Base-by-base conservation (phyloP, 106 monocot species). In the Agapanthus africanus region DNA sequence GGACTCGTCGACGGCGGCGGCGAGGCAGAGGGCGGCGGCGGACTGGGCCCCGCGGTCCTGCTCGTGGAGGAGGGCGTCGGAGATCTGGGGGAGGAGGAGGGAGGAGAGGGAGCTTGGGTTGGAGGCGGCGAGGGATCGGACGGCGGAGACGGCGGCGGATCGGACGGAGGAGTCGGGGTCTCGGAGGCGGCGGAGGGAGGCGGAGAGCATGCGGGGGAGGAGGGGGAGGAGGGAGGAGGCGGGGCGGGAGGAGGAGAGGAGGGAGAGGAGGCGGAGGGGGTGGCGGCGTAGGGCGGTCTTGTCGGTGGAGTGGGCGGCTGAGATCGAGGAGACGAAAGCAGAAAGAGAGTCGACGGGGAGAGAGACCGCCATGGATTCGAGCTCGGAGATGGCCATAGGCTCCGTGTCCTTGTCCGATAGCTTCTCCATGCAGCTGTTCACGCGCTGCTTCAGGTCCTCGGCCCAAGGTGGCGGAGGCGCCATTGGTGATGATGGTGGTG, bases 381-480 rank as follows among this genome's bases (percentile, higher is more conserved):
- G 91, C 65, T 91, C 91, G 6, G 82, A 54, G 27, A 76, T 82
- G 3, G 91, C 91, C 80, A 91, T 91, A 23, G 80, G 73, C 66
- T 97, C 91, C 5, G 95, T 97, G 74, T 97, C 95, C 0, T 91
- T 85, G 78, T 97, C 95, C 1, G 88, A 86, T 40, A 97, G 88
- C 80, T 80, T 83, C 71, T 14, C 72, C 70, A 97, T 69, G 79
- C 73, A 91, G 13, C 54, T 67, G 78, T 88, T 91, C 36, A 83
- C 83, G 21, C 81, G 75, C 57, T 83, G 81, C 77, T 77, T 76
- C 54, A 88, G 41, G 33, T 73, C 78, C 21, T 73, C 73, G 32
- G 27, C 18, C 28, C 19, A 21, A 15, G 11, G 62, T 7, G 46
- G 2, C 19, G 46, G 19, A 47, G 13, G 13, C 19, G 46, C 46